A percentile compares a stretch with the other conserved stretches of the same genome.
These are phyloP conservation scores for Arabidopsis suecica DNA, from an alignment of 345 rosid genomes.

Conservation along the genomic window DNA sequence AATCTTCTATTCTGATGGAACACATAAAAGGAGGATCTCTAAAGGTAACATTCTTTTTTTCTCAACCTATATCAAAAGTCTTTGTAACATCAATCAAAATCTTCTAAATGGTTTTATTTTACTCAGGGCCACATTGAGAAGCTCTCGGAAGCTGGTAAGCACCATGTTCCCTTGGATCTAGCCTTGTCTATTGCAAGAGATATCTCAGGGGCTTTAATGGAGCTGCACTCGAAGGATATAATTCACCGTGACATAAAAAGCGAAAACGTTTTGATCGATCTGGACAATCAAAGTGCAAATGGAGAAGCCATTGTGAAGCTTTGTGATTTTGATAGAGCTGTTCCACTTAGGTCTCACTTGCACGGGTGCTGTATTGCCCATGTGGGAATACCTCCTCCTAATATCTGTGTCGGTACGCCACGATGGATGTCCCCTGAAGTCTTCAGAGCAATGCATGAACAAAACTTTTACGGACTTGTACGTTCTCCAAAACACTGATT, in stretches of 20 bases:
- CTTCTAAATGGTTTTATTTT: constrained; percentile 18
- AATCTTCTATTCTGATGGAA: constrained; percentile 87
- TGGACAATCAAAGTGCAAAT: constrained; percentile 59
- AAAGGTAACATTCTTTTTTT: constrained; percentile 54
- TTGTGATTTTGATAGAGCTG: constrained; percentile 95
- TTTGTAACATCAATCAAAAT: constrained; percentile 9
- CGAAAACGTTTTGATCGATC: constrained; percentile 87
- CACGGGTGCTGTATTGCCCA: constrained; percentile 89
- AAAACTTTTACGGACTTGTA: constrained; percentile 74
- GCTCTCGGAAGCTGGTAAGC: constrained; percentile 67
- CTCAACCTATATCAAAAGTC: neutral
- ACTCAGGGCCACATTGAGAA: constrained; percentile 72
- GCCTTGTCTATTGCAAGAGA: constrained; percentile 74
- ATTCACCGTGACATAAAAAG: constrained; percentile 98
- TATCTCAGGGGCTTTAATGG: constrained; percentile 76
- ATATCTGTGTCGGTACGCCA: constrained; percentile 94
- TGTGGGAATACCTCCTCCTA: constrained; percentile 76
- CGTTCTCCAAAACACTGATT: constrained; percentile 23
- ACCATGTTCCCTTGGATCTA: constrained; percentile 65
- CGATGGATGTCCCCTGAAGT: constrained; percentile 99
- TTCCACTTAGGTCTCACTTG: constrained; percentile 75
- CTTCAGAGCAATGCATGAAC: constrained; percentile 71
- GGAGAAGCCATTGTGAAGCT: constrained; percentile 78
- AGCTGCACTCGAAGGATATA: constrained; percentile 84
- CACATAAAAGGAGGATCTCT: constrained; percentile 82